Percentiles rank a stretch among this genome's conserved stretches.
phyloP scores from a whole-genome alignment of 164 flowering plant genomes.

The Pachysandra terminalis region DNA sequence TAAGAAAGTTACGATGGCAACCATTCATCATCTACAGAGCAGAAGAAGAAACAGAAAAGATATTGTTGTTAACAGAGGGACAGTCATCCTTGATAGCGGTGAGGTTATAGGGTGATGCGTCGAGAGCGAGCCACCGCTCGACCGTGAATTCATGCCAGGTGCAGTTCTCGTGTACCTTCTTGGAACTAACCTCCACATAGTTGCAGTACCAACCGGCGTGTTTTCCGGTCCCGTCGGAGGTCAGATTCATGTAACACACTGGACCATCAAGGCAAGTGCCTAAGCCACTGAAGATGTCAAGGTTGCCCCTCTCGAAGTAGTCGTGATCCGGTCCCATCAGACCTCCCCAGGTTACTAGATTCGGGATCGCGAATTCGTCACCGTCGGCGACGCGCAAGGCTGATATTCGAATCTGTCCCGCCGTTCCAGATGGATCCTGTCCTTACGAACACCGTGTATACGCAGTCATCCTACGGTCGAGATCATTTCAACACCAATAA shows the following conservation, averaged over 20 bases:
- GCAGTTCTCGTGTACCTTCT: conserved; percentile 60
- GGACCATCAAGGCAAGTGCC: conserved; percentile 57
- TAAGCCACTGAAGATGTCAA: conserved; percentile 79
- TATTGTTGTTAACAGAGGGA: no score
- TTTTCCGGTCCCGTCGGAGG: conserved; percentile 72
- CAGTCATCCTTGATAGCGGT: conserved; percentile 41
- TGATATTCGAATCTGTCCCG: conserved; percentile 81
- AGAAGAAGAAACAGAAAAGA: no score
- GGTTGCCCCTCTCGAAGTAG: no score
- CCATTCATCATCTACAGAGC: no score
- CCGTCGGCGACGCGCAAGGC: conserved; percentile 46
- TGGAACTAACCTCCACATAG: conserved; percentile 81
- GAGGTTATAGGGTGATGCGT: conserved; percentile 57
- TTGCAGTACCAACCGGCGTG: conserved; percentile 85
- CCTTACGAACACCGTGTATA: conserved; percentile 65
- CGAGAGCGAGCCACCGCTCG: conserved; percentile 84
- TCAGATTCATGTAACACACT: conserved; percentile 60
- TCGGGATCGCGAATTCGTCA: conserved; percentile 25
- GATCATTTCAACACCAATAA: background rate
- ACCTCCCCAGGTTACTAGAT: conserved; percentile 83
- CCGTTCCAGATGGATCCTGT: conserved; percentile 72
- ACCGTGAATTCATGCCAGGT: conserved; percentile 51
- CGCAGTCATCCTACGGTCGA: conserved; percentile 54
- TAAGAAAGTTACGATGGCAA: no score
- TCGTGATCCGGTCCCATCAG: conserved; percentile 56